These are phyloP conservation scores for Sistotremastrum suecicum DNA, from an alignment of 768 basidiomycete genomes.

Conservation along the genomic window DNA sequence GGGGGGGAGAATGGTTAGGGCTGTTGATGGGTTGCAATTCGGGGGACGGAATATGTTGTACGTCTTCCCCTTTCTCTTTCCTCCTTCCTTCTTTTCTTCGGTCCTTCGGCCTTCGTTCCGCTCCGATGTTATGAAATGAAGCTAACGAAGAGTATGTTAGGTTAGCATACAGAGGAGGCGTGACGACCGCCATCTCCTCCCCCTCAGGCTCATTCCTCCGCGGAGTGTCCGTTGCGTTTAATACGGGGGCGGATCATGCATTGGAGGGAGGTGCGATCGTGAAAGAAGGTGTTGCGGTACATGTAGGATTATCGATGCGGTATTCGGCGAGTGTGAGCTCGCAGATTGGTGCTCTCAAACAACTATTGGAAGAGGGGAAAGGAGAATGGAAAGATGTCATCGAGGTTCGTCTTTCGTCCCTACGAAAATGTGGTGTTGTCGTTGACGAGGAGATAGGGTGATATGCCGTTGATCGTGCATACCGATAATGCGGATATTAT, in stretches of 20 bases:
- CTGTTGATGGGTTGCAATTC: conserved; percentile 63
- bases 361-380: conserved; percentile 47
- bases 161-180: conserved; percentile 45
- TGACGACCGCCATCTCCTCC: conserved; percentile 29
- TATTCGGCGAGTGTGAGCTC: conserved; percentile 50
- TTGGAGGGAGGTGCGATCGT: conserved; percentile 28
- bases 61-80: conserved; percentile 15
- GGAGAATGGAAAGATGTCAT: conserved; percentile 39
- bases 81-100: not conserved
- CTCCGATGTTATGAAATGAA: too few relatives aligned
- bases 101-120: too few relatives aligned
- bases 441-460: conserved; percentile 25
- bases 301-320: conserved; percentile 20
- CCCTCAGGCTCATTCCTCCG: conserved; percentile 18
- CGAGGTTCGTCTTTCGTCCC: conserved; percentile 23
- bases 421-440: not conserved
- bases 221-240: conserved; percentile 31
- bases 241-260: conserved; percentile 23
- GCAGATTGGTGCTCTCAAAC: conserved; percentile 59
- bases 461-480: conserved; percentile 52
- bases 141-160: conserved; percentile 18
- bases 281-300: conserved; percentile 29
- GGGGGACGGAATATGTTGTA: conserved; percentile 58
- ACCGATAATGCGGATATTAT: conserved; percentile 62
- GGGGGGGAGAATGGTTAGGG: conserved; percentile 38